Evolutionary conservation across 2,329 filamentous ascomycete species (phyloP), one percentile per base, ranked within the genome.

Genomic region (Pseudocercospora macadamiae): DNA sequence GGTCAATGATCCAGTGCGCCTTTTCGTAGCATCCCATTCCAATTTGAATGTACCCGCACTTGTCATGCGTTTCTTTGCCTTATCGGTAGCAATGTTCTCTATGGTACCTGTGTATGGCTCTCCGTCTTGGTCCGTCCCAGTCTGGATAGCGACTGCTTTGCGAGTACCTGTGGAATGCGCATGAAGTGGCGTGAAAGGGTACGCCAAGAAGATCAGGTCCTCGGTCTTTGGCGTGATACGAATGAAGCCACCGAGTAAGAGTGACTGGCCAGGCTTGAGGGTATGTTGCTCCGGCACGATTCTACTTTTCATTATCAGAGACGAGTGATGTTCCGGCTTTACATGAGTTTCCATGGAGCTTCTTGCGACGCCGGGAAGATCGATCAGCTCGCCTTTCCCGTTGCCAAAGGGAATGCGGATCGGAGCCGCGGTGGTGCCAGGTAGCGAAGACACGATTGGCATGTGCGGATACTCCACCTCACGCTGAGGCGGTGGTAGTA

Each of bases 381-480:
- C 95, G 68, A 99, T 91, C 30, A 99, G 81, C 74, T 99, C 96
- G 56, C 95, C 95, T 69, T 86, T 89, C 21, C 90, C 89, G 60
- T 86, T 86, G 45, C 93, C 93, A 71, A 95, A 99, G 0, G 92
- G 91, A 16, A 97, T 86, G 25, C 95, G 88, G 66, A 99, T 97
- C 0, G 95, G 95, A 0, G 92, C 96, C 1, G 93, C 95, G 1
- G 95, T 99, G 0, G 95, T 99, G 8, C 96, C 95, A 0, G 95
- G 91, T 2, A 97, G 81, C 3, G 90, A 84, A 0, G 92, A 96
- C 1, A 96, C 89, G 9, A 96, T 77, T 1, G 93, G 93, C 83
- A 97, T 93, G 14, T 86, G 79, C 4, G 93, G 93, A 68, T 88
- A 97, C 51, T 88, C 82, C 2, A 84, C 86, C 68, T 92, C 91